Evolutionary conservation across 768 basidiomycete species (phyloP), one percentile per base, ranked within the genome.

Genomic region (Glaciozyma antarctica): DNA sequence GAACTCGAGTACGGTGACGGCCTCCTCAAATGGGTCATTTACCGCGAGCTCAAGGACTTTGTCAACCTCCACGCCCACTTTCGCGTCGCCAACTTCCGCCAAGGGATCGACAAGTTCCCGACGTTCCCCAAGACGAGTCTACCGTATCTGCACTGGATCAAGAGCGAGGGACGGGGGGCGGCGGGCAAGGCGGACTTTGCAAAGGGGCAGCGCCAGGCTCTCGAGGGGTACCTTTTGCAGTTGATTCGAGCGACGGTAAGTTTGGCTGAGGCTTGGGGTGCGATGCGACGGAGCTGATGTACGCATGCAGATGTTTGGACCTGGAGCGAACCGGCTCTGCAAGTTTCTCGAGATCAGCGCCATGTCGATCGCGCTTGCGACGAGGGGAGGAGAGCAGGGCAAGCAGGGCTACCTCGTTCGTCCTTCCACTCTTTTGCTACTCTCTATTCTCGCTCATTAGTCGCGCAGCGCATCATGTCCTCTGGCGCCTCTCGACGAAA

Each of bases 301-400:
- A 63, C 28, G n/a, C 57, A 26, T 43, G 30, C 57, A 94, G 92
- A 95, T 98, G 88, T 95, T 94, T 77, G 90, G 92, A 73, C 90
- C 93, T 1, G 85, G 90, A 26, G 83, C 90, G 1, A 97, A 97
- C 73, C 84, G 93, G 43, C 78, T 99, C 0, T 85, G 86, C 49
- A 85, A 85, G 8, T 99, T 97, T 77, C 81, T 99, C 55, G 95
- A 99, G 76, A 81, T 98, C 52, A 92, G 88, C 52, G 85, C 93
- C 1, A 79, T 98, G 32, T 93, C 87, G 13, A 83, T 97, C 64
- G 75, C 83, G 15, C 81, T 92, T 45, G 69, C 76, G 82, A 82
- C 59, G 82, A 84, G 71, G 2, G 93, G 92, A 15, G 91, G 92
- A 9, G 78, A 82, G 28, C 94, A 97, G 74, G 87, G 87, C 70